Base-by-base conservation (phyloP, 2,329 filamentous ascomycete genomes). In the Chaetomium strumarium region DNA sequence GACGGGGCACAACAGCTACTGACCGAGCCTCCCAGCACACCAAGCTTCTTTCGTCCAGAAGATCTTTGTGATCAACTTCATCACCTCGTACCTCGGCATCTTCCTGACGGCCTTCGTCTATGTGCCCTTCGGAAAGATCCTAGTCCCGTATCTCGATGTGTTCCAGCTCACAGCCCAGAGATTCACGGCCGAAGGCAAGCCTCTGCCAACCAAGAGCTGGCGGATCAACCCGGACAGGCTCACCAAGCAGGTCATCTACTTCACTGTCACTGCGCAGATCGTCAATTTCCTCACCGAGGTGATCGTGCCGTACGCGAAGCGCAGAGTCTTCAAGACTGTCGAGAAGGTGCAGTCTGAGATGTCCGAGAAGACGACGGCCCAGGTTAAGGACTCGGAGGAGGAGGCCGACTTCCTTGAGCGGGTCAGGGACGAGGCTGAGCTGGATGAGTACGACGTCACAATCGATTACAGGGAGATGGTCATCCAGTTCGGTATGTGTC, bases 21-120 rank as follows among this genome's bases (percentile, higher is more conserved):
- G 13, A 9, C 54, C 62, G 53, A 66, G 51, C 55, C 51, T 64
- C 30, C 30, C 58, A 83, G 85, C 84, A 13, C 87, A 96, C 63
- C 83, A 95, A 55, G 82, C 87, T 17, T 87, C 91, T 1, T 80
- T 96, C 65, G 89, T 93, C 0, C 84, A 88, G 53, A 99, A 99
- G 74, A 86, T 95, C 33, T 97, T 99, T 64, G 84, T 97, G 13
- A 81, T 97, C 64, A 95, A 96, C 73, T 96, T 96, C 70, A 92
- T 97, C 70, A 95, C 90, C 6, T 95, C 91, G 0, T 97, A 96
- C 67, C 83, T 95, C 48, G 88, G 90, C 1, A 85, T 95, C n/a
- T 85, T 95, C 65, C 79, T 97, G 16, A 96, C 91, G 0, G 89
- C 91, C 0, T 97, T 96, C 62, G 83, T 96, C 57, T 97, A 96